Evolutionary conservation across 2,329 filamentous ascomycete species (phyloP), one percentile per base, ranked within the genome.

Genomic region (Colletotrichum shisoi): DNA sequence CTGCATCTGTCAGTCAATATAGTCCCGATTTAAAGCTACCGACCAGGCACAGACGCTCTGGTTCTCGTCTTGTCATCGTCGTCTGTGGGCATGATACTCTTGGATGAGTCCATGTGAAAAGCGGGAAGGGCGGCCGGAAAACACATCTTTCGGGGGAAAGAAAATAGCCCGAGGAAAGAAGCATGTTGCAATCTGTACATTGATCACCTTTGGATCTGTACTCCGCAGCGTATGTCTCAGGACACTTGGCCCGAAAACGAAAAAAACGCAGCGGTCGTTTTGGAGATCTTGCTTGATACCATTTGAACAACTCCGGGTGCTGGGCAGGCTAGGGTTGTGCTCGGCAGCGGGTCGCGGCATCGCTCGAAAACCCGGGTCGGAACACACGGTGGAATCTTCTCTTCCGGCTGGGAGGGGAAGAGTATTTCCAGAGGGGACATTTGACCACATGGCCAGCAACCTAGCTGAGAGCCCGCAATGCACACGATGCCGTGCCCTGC

Each of bases 341-440:
- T 64, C 54, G 53, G 53, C 31, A 54, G 64, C 54, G 61, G 64
- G 46, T 67, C 37, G 54, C 54, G 39, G 61, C 49, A 56, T 48
- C 49, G 37, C n/a, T 49, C 61, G 64, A 56, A 24, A 58, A 54
- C 12, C 48, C 65, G 65, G 56, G 31, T 39, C 62, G 65, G 48
- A 56, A 68, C 24, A 68, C 46, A 44, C 37, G 42, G 42, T 42
- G 19, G 44, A 37, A 37, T n/a, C 56, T 61, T 34, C 31, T 34
- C 31, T 9, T 34, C 8, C 31, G 57, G 24, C 15, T 53, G 46
- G 37, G 45, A 27, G 19, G 21, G 44, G 19, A 21, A 58, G 27
- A 46, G 31, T 13, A 39, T 31, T 24, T 44, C 24, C 40, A n/a
- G 54, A 34, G 31, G 31, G 31, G 54, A 57, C n/a, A 57, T 17